These are phyloP conservation scores for Clarireedia sp. DNA, from an alignment of 2,329 filamentous ascomycete genomes.

Conservation along the genomic window DNA sequence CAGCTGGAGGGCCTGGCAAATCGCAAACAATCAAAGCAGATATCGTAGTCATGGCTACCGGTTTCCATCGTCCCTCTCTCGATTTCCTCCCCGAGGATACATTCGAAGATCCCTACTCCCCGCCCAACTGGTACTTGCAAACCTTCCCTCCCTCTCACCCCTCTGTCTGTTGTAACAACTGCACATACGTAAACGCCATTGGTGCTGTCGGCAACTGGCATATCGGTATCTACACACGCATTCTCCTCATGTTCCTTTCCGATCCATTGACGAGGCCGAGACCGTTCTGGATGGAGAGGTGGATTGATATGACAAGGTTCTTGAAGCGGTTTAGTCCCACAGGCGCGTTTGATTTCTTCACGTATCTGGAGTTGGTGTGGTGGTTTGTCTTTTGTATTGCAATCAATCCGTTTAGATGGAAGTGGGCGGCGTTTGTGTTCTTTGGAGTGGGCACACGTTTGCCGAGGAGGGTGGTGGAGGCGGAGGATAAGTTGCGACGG, in stretches of 20 bases:
- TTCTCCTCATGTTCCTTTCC: conserved; percentile 77
- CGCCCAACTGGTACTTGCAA: conserved; percentile 85
- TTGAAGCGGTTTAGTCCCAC: conserved; percentile 65
- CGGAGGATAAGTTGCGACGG: conserved; percentile 40
- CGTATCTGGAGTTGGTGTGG: conserved; percentile 75
- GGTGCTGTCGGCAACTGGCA: conserved; percentile 82
- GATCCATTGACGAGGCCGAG: conserved; percentile 69
- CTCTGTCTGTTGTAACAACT: conserved; percentile 72
- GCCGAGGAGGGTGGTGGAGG: conserved; percentile 56
- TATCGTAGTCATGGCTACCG: conserved; percentile 76
- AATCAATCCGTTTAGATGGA: conserved; percentile 83
- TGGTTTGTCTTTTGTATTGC: conserved; percentile 76
- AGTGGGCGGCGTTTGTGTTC: conserved; percentile 80
- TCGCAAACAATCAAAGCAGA: conserved; percentile 62
- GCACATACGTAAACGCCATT: conserved; percentile 68
- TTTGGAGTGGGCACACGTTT: conserved; percentile 62
- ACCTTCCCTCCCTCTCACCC: conserved; percentile 71
- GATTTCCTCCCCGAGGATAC: conserved; percentile 65
- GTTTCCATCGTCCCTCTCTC: conserved; percentile 66
- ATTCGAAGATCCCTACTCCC: conserved; percentile 65
- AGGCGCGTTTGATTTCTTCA: conserved; percentile 81
- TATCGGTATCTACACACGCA: conserved; percentile 81
- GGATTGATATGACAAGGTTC: conserved; percentile 75
- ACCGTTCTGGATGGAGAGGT: conserved; percentile 69
- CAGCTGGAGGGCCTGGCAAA: conserved; percentile 65